Evolutionary conservation across 345 rosid genomes (phyloP), one percentile per base, ranked within the genome.

Genomic region (Citrus australasica): DNA sequence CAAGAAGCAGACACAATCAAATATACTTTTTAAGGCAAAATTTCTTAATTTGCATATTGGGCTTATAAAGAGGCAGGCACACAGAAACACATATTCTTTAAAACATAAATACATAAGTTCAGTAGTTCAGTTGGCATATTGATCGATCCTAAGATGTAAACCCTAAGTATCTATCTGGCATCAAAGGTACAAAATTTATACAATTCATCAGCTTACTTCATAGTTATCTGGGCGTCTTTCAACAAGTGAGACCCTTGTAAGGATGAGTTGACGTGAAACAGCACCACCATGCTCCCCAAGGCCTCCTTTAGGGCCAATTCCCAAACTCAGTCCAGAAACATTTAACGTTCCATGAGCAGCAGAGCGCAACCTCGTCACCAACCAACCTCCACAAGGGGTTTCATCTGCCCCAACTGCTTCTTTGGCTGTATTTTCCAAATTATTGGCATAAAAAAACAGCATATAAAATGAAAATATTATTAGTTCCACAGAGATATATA

Each of bases 201-300:
- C 73, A 77, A 81, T 76, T 77, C 80, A 81, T 80, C 86, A 84
- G 85, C 99, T 92, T 94, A 96, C 99, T 92, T 96, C 99, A 89
- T 94, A 96, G 93, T 96, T 96, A 87, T 91, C 95, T 16, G 91
- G 94, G 11, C 98, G 95, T 79, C 99, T 94, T 89, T 96, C 98
- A 71, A 94, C 91, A 77, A 96, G 91, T n/a, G 99, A 96, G 80
- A 79, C 89, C 88, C 88, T 91, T 30, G 99, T 91, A 80, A 96
- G 91, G 81, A 92, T 90, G 72, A 96, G 92, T 80, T 94, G 98
- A 66, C 92, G 94, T 78, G 93, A 85, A 32, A 94, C 89, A 74
- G 97, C 88, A 92, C 92, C 99, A 77, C 99, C 99, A 85, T 89
- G 94, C 77, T 94, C 98, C 79, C 99, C 99, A 81, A 94, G 92